Evolutionary conservation across 108 stramenopile genomes (phyloP), one percentile per base, ranked within the genome.

Genomic region (Stephanodiscus triporus): DNA sequence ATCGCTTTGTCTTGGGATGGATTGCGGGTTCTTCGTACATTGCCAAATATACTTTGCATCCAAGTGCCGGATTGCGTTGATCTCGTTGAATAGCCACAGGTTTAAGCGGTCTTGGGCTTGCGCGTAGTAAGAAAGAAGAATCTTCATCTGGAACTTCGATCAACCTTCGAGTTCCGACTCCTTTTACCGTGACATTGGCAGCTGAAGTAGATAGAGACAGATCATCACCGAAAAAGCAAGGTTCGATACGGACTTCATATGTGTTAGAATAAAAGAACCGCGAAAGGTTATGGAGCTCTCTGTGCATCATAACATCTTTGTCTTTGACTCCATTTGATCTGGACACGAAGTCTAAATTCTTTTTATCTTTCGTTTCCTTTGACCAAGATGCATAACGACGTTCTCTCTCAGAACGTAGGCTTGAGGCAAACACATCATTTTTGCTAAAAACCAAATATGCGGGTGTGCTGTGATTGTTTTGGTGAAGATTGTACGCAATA

Each of bases 71-170:
- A 67, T 83, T 87, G 34, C 87, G 70, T 61, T 88, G 83, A 58
- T 94, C 91, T 51, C 88, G 73, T 68, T 94, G 89, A 29, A 94
- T 84, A 27, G 87, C 85, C 6, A 86, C 84, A 27, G 91, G 84
- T 53, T 87, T 88, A 24, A 94, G 73, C n/a, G 78, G 72, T 38
- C 80, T 83, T 32, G 91, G 80, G 79, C 87, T 43, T 11, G 88
- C 89, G 45, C 89, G 74, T 32, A 92, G 68, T 23, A 94, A 67
- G 76, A 94, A 94, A 4, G 93, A 94, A 23, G 93, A 94, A 74
- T 94, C 93, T 62, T 94, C 93, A 54, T 94, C 91, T 8, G 93
- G 93, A 29, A 94, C 82, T 70, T 91, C 93, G 54, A 91, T 83
- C 24, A 84, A 85, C 32, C 91, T 78, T 45, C 89, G 56, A 9